Base-by-base conservation (phyloP, 2,329 filamentous ascomycete species). In the Aureobasidium vineae region DNA sequence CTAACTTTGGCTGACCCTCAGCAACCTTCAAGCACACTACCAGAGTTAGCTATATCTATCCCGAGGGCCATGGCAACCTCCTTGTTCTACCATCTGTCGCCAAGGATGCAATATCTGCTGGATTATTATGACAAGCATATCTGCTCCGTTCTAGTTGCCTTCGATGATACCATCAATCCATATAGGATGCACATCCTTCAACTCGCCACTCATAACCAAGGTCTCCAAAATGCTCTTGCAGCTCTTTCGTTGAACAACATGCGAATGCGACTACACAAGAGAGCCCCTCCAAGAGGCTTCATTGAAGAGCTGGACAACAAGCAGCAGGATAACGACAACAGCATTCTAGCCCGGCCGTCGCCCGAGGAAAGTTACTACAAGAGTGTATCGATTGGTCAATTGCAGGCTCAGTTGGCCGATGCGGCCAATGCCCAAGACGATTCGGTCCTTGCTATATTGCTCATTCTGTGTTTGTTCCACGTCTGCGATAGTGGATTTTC, bases 41-140 rank as follows among this genome's bases (percentile, higher is more conserved):
- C 41, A 26, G 43, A 57, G 26, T 41, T 70, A 59, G 65, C 53
- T 41, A 50, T 76, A 11, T 64, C 70, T 6, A 65, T 77, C 1
- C 67, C 73, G 15, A 72, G 76, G n/a, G 47, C 72, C 3, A 71
- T 73, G 40, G 77, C 74, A 68, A 71, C 71, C 65, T 73, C 68
- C 40, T 73, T 74, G 6, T 77, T 84, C 83, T 74, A 79, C 85
- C 80, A 82, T 71, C 80, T 91, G 72, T 87, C 91, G 68, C 86
- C 89, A 67, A 90, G 92, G 74, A 89, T 96, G 81, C 89, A 90
- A 70, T 96, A 90, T 78, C 89, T 97, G 74, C 89, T 97, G 81
- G 90, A 96, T 75, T 97, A 97, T 78, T 97, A 96, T 78, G 89
- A 93, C 74, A 92, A 92, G 77, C 90, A 91, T 74, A 93, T 98